Evolutionary conservation across 495 filamentous ascomycete genomes (phyloP).

Genomic region (Neohortaea acidophila): DNA sequence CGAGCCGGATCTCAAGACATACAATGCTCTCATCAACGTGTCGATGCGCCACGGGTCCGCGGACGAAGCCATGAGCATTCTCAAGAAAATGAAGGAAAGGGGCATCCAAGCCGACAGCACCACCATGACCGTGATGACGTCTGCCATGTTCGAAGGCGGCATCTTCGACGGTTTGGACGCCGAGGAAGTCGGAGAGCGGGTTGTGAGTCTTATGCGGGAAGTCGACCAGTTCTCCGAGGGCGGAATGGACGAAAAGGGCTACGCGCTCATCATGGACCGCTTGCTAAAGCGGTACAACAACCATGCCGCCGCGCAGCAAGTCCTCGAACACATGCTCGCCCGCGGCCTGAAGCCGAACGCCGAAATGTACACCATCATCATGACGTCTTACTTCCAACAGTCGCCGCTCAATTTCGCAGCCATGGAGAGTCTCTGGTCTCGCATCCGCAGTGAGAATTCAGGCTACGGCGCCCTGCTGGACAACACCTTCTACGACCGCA

Average conservation of each 20-base stretch:
- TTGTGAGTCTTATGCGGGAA: slow-evolving; percentile 33
- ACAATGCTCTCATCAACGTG: slow-evolving; percentile 49
- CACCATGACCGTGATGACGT: slow-evolving; percentile 42
- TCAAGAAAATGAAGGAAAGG: slow-evolving; percentile 33
- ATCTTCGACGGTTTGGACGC: slow-evolving; percentile 15
- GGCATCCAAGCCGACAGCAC: slow-evolving; percentile 33
- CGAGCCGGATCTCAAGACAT: slow-evolving; percentile 45
- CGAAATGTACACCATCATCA: slow-evolving; percentile 54
- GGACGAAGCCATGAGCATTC: slow-evolving; percentile 27
- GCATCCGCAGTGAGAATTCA: slow-evolving; percentile 25
- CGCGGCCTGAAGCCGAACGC: slow-evolving; percentile 36
- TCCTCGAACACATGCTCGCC: slow-evolving; percentile 44
- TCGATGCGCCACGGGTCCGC: slow-evolving; percentile 33
- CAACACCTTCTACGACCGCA: slow-evolving; percentile 48
- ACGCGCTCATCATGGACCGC: slow-evolving; percentile 47
- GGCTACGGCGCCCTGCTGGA: slow-evolving; percentile 31
- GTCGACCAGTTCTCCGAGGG: slow-evolving; percentile 30
- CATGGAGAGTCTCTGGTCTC: slow-evolving; percentile 38
- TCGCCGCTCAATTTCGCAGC: slow-evolving; percentile 44
- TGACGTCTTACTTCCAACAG: slow-evolving; percentile 48
- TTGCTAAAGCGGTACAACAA: slow-evolving; percentile 36
- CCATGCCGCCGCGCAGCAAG: slow-evolving; percentile 36
- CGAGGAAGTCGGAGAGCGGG: slow-evolving; percentile 24
- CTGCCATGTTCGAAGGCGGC: slow-evolving; percentile 31
- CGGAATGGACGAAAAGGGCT: slow-evolving; percentile 39